Evolutionary conservation across 1,284 basidiomycete species (phyloP).

Genomic region (Dichomitus squalens): DNA sequence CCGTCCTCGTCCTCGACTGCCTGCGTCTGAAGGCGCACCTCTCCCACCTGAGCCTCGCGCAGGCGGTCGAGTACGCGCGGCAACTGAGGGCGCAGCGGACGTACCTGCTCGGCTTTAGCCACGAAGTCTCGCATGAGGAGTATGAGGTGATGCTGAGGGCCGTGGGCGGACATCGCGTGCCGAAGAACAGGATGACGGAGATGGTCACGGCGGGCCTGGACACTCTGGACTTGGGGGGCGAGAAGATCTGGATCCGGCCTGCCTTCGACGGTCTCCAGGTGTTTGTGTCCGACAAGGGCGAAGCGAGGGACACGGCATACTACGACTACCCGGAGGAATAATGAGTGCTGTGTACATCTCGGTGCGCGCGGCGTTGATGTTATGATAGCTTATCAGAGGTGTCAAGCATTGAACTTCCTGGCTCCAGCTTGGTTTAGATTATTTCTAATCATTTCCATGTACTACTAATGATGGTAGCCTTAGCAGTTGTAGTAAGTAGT

Average conservation of each 20-base stretch:
- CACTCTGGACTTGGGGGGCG: conserved; percentile 45
- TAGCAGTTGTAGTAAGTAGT: neutral
- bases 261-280: conserved; percentile 71
- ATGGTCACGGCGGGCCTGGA: conserved; percentile 45
- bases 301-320: conserved; percentile 48
- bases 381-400: no score
- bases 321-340: conserved; percentile 38
- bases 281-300: conserved; percentile 41
- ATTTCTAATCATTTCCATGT: neutral
- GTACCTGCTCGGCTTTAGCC: conserved; percentile 75
- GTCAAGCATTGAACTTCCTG: no score
- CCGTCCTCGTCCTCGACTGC: conserved; percentile 74
- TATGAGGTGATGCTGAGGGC: conserved; percentile 60
- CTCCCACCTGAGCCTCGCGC: conserved; percentile 72
- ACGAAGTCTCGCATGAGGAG: conserved; percentile 70
- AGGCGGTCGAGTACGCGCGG: conserved; percentile 56
- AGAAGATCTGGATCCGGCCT: conserved; percentile 62
- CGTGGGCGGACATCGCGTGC: conserved; percentile 41
- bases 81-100: conserved; percentile 57
- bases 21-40: conserved; percentile 60
- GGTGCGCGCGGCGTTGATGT: no score
- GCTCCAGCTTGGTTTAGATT: neutral
- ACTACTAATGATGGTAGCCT: no score
- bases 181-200: conserved; percentile 37
- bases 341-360: no score